Evolutionary conservation across 208 protist species (phyloP).

Genomic region (Wallacemonas sp.): DNA sequence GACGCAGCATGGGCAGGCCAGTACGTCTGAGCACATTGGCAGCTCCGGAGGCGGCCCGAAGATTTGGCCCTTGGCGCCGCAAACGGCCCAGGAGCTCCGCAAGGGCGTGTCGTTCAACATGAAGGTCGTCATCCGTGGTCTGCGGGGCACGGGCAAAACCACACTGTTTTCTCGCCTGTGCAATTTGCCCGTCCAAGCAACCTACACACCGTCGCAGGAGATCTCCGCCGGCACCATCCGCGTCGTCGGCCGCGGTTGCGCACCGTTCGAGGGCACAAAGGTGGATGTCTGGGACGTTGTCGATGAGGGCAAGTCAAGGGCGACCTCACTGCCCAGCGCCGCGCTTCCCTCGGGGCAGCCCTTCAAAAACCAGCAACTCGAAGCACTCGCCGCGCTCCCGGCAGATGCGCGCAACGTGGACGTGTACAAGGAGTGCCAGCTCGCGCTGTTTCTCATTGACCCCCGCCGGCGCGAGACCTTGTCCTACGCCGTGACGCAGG

Average conservation of each 20-base stretch:
- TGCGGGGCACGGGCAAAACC: constrained; percentile 67
- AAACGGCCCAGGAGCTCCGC: constrained; percentile 62
- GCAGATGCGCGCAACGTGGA: constrained; percentile 58
- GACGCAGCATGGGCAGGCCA: too few species aligned
- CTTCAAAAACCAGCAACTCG: constrained; percentile 22
- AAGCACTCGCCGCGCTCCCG: constrained; percentile 23
- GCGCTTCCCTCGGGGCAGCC: constrained; percentile 19
- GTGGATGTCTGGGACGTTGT: constrained; percentile 85
- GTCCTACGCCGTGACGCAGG: constrained; percentile 65
- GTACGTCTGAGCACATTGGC: constrained; percentile 8
- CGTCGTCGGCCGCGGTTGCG: constrained; percentile 34
- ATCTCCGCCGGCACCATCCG: constrained; percentile 68
- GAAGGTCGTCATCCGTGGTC: constrained; percentile 78
- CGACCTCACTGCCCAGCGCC: constrained; percentile 14
- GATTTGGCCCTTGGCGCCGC: constrained; percentile 64
- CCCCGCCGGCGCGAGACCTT: constrained; percentile 46
- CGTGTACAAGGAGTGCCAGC: constrained; percentile 64
- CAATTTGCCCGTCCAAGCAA: constrained; percentile 33
- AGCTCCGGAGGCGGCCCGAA: constrained; percentile 22
- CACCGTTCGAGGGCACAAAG: constrained; percentile 55
- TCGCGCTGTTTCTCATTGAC: constrained; percentile 77
- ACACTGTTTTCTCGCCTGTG: constrained; percentile 66
- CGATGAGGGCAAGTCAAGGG: constrained; percentile 42
- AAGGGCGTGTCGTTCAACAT: constrained; percentile 79
- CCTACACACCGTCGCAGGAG: constrained; percentile 62